Percentiles rank a stretch among this genome's conserved stretches.
Evolutionary conservation across 2,329 filamentous ascomycete species (phyloP).

Genomic region (Epichloe gansuensis): DNA sequence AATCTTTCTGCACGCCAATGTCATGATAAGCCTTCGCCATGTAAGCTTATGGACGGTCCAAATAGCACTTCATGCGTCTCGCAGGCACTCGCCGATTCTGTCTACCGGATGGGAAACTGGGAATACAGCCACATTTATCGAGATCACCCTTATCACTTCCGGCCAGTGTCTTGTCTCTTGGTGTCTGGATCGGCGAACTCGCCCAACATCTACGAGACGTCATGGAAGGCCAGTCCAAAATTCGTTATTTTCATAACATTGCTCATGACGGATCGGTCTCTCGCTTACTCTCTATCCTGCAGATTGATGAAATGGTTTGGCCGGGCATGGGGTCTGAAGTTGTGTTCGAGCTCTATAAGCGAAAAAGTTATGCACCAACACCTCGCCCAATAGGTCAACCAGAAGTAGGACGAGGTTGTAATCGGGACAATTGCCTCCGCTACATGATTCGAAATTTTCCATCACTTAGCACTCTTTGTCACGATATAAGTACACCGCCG

Average conservation of each 20-base stretch:
- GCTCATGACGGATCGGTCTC: slow-evolving; percentile 69
- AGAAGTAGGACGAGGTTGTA: slow-evolving; percentile 12
- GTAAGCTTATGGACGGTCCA: slow-evolving; percentile 35
- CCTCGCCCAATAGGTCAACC: slow-evolving; percentile 10
- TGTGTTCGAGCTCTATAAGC: slow-evolving; percentile 60
- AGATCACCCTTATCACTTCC: slow-evolving; percentile 48
- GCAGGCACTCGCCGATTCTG: slow-evolving; percentile 49
- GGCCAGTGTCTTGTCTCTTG: slow-evolving; percentile 49
- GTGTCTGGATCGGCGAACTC: slow-evolving; percentile 65
- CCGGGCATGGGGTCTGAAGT: slow-evolving; percentile 73
- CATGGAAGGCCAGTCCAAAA: slow-evolving; percentile 26
- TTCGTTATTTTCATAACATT: slow-evolving; percentile 60
- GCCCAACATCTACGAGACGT: slow-evolving; percentile 49
- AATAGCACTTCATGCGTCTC: slow-evolving; percentile 48
- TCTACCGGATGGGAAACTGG: slow-evolving; percentile 68
- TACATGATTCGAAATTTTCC: slow-evolving; percentile 16
- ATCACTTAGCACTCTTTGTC: slow-evolving; percentile 14
- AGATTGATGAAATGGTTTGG: slow-evolving; percentile 69
- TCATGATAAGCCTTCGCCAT: slow-evolving; percentile 61
- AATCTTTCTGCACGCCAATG: slow-evolving; percentile 71
- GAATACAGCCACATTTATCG: slow-evolving; percentile 74
- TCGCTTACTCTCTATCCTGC: slow-evolving; percentile 54
- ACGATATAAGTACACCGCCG: neutral
- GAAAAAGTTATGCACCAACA: slow-evolving; percentile 12
- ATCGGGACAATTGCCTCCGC: slow-evolving; percentile 19